Base-by-base conservation (phyloP, 768 basidiomycete species). In the Amanita fuliginea region DNA sequence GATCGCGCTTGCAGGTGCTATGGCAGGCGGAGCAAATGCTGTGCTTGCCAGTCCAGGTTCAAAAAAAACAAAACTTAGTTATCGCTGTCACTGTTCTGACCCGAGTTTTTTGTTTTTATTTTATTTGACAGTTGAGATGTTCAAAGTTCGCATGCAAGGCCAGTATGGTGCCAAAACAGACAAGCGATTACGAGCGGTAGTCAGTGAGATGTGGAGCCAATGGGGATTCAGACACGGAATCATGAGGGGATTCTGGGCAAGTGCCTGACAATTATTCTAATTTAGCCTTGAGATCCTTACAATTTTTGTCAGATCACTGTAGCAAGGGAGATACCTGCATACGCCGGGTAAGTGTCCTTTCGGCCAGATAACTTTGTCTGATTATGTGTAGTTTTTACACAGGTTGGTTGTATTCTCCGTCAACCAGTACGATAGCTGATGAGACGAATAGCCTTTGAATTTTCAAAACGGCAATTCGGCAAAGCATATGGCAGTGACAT, bases 121-220 rank as follows among this genome's bases (percentile, higher is more conserved):
- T 24, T 5, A 21, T 42, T 6, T 21, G 43, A 35, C 53, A 90
- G 89, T 92, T 45, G 96, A 99, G 66, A 90, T 98, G 87, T 97
- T 97, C 72, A 98, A 99, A 67, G 90, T 97, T 24, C 77, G 89
- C 14, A 96, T 96, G 95, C 94, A 96, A 65, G 93, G 86, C 6
- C 89, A 97, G 61, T 95, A 96, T 57, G 95, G 94, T 9, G 74
- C 72, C 3, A 72, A 78, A 10, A 73, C 76, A 7, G 93, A 97
- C 62, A 85, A 94, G 64, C 76, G 78, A 35, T 71, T 99, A 22
- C 67, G 83, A 32, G 73, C 68, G 6, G 74, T 97, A 7, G 78
- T 77, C 13, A 69, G 67, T 18, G 92, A 94, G 55, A 90, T 93
- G 83, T 96, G 90, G 84, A 64, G 60, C 26, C 69, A 89, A 53